Conservation (phyloP, 257 asterid genomes). For the Handroanthus guayacan region DNA sequence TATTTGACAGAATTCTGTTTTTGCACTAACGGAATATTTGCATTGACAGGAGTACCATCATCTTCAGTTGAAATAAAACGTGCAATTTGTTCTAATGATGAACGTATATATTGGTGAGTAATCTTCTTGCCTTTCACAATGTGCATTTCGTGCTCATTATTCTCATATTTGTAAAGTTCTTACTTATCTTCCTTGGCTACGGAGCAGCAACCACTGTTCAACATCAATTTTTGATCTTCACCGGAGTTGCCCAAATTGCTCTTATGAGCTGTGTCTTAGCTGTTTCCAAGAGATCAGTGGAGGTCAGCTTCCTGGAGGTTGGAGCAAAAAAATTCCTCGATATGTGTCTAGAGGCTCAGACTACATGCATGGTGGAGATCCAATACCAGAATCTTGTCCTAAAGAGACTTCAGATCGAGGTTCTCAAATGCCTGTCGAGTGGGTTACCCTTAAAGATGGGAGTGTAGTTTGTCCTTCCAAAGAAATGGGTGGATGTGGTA, state of each 20-base stretch:
- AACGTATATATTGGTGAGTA: constrained; percentile 85
- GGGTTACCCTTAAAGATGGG: constrained; percentile 51
- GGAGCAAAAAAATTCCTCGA: constrained; percentile 32
- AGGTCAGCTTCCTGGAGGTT: constrained; percentile 51
- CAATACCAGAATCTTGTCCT: constrained; percentile 44
- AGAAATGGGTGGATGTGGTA: constrained; percentile 88
- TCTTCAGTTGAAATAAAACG: constrained; percentile 57
- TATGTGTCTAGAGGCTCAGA: constrained; percentile 61
- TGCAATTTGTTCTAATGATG: constrained; percentile 61
- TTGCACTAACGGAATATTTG: constrained; percentile 31
- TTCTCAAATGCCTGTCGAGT: constrained; percentile 43
- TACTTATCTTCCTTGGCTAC: constrained; percentile 23
- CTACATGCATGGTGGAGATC: constrained; percentile 91
- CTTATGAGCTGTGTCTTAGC: constrained; percentile 81
- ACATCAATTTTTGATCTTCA: constrained; percentile 98
- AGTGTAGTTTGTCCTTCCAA: constrained; percentile 65
- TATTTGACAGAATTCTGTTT: not conserved
- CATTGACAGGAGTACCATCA: constrained; percentile 58
- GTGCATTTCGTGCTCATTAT: constrained; percentile 6
- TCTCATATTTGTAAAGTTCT: constrained; percentile 12
- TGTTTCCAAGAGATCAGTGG: constrained; percentile 75
- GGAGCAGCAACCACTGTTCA: constrained; percentile 82
- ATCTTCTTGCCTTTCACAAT: constrained; percentile 22
- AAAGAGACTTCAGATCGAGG: constrained; percentile 34
- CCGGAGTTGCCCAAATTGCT: constrained; percentile 84